Evolutionary conservation across 176 grass and related monocot genomes (phyloP), one percentile per base, ranked within the genome.

Genomic region (Coix lacrymajobi): DNA sequence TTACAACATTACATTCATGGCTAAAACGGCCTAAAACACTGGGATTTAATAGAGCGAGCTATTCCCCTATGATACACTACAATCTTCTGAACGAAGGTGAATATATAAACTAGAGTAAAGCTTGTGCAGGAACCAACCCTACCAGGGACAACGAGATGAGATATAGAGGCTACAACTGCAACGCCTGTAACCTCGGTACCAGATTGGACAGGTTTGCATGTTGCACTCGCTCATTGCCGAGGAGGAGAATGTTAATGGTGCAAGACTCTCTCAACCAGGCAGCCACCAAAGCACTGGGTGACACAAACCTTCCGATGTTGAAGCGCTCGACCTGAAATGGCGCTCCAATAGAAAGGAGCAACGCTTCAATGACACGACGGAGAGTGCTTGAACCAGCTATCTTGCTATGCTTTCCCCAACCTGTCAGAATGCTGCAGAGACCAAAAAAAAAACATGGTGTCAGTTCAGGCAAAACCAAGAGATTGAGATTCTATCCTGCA

Each of bases 331-430:
- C 83, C 40, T 88, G 93, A 72, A 99, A 99, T 1, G 96, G 96
- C 15, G 96, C 96, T 79, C 96, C 93, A 11, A 99, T 93, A 39
- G 89, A 93, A 67, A 82, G 67, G 12, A 99, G 92, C 11, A 99
- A 29, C 0, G 85, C 64, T 79, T 94, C 93, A 16, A 99, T 87
- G 56, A 90, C 96, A 28, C 29, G 66, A 2, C 93, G 85, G 12
- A 99, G 91, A 68, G 96, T 94, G 83, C 96, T 96, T 14, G 93
- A 81, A 20, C 96, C 93, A 7, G 93, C 81, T 48, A 94, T 80
- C 85, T 96, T 99, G 89, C 96, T 99, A 72, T 99, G 96, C 74
- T 90, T 99, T 64, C 96, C 96, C 96, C 96, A 99, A 57, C 96
- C 96, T 40, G 96, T 99, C 80, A 99, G 87, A 69, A 99, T 96